phyloP scores from a whole-genome alignment of 73 alveolate species.

The Urostyla sp. region DNA sequence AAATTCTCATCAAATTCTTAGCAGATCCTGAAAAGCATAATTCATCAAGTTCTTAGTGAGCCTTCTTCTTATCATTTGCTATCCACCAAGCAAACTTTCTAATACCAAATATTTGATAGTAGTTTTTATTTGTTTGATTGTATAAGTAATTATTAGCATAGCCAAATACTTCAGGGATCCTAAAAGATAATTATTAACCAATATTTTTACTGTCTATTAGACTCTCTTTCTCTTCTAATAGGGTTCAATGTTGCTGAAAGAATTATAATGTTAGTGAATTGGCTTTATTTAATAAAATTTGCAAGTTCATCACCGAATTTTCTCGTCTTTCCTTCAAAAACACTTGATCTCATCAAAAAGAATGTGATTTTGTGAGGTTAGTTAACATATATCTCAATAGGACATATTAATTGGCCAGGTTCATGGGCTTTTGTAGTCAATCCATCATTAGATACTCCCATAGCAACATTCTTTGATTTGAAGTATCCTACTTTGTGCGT shows the following conservation, averaged over 20 bases:
- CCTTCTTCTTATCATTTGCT: not conserved
- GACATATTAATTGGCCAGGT: constrained; percentile 1
- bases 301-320: constrained; percentile 35
- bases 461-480: not conserved
- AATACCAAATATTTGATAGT: constrained; percentile 22
- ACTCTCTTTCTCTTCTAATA: constrained; percentile 33
- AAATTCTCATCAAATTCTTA: not conserved
- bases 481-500: constrained; percentile 12
- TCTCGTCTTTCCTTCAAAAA: constrained; percentile 16
- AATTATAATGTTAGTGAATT: not conserved
- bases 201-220: constrained; percentile 19
- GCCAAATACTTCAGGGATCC: constrained; percentile 50
- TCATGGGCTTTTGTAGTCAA: not conserved
- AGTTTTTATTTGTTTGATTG: constrained; percentile 15
- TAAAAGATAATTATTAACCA: not conserved
- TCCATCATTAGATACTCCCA: constrained; percentile 31
- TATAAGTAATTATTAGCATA: constrained; percentile 25
- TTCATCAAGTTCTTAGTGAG: constrained; percentile 28
- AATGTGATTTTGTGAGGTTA: not conserved
- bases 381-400: constrained; percentile 27
- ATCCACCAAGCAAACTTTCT: constrained; percentile 46
- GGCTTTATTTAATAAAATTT: not conserved
- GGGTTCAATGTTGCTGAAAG: constrained; percentile 40
- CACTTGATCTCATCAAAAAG: constrained; percentile 6
- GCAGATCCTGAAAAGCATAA: constrained; percentile 32